Evolutionary conservation across 1,284 basidiomycete genomes (phyloP).

Genomic region (Irpex sp.): DNA sequence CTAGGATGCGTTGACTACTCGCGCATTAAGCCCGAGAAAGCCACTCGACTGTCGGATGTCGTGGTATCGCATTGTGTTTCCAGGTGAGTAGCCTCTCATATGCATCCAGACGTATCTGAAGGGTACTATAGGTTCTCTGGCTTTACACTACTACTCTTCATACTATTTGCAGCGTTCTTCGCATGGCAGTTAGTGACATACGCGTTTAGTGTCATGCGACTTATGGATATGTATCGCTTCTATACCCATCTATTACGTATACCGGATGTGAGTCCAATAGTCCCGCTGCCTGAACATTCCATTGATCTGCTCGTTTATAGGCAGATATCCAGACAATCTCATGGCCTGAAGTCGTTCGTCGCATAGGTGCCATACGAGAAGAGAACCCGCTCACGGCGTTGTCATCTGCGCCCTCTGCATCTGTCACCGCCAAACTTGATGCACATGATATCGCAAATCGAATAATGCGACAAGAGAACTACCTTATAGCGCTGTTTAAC

Average conservation of each 20-base stretch:
- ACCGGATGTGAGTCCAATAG: constrained; percentile 66
- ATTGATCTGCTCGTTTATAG: constrained; percentile 37
- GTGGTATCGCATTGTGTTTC: constrained; percentile 80
- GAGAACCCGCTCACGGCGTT: constrained; percentile 85
- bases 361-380: constrained; percentile 86
- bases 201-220: constrained; percentile 61
- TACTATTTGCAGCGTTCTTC: constrained; percentile 82
- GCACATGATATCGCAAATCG: constrained; percentile 97
- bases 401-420: constrained; percentile 56
- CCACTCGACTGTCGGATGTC: constrained; percentile 72
- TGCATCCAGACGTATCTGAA: constrained; percentile 10
- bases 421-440: constrained; percentile 79
- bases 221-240: constrained; percentile 93
- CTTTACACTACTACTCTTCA: constrained; percentile 76
- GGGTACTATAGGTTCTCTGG: constrained; percentile 67
- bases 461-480: constrained; percentile 97
- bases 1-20: constrained; percentile 94
- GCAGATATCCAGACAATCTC: constrained; percentile 96
- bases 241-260: constrained; percentile 77
- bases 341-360: constrained; percentile 92
- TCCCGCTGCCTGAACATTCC: neutral
- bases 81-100: constrained; percentile 45
- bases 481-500: constrained; percentile 96
- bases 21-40: constrained; percentile 60
- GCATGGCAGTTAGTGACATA: constrained; percentile 69